These are phyloP conservation scores for Monosporozyma siamensis DNA, from an alignment of 805 yeast genomes.

Conservation along the genomic window DNA sequence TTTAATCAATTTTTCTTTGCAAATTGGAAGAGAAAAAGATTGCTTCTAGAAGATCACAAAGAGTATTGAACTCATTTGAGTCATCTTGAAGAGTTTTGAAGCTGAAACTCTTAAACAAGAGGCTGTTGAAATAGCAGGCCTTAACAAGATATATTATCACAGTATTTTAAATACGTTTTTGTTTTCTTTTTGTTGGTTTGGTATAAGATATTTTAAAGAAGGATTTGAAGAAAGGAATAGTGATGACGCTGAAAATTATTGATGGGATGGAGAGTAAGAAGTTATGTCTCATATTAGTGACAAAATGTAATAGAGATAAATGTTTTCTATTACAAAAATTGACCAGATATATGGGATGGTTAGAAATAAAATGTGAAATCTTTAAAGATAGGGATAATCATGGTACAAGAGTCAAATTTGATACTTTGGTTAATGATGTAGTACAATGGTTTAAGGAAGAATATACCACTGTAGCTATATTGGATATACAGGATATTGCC, in stretches of 20 bases:
- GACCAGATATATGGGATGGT: constrained; percentile 75
- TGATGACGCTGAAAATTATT: constrained; percentile 2
- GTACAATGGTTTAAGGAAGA: constrained; percentile 76
- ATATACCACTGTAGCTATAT: constrained; percentile 78
- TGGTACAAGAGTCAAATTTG: constrained; percentile 59
- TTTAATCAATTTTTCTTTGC: too few species aligned
- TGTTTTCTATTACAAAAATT: constrained; percentile 2
- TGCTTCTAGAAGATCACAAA: too few species aligned
- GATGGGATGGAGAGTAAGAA: constrained; percentile 1
- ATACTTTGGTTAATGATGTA: constrained; percentile 64
- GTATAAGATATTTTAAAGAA: too few species aligned
- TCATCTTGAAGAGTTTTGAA: too few species aligned
- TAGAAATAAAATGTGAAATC: constrained; percentile 77
- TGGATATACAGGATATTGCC: constrained; percentile 89
- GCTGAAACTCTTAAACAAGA: too few species aligned
- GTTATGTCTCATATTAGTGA: constrained; percentile 1
- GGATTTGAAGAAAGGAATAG: too few species aligned
- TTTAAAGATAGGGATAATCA: constrained; percentile 73
- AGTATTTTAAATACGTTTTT: too few species aligned
- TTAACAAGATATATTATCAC: too few species aligned
- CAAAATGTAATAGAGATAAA: constrained; percentile 1
- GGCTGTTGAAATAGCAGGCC: too few species aligned
- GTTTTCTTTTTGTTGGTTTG: too few species aligned
- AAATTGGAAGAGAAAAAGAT: too few species aligned
- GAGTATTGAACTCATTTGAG: too few species aligned